Evolutionary conservation across 495 filamentous ascomycete species (phyloP), one percentile per base, ranked within the genome.

Genomic region (Lepidopterella palustris): DNA sequence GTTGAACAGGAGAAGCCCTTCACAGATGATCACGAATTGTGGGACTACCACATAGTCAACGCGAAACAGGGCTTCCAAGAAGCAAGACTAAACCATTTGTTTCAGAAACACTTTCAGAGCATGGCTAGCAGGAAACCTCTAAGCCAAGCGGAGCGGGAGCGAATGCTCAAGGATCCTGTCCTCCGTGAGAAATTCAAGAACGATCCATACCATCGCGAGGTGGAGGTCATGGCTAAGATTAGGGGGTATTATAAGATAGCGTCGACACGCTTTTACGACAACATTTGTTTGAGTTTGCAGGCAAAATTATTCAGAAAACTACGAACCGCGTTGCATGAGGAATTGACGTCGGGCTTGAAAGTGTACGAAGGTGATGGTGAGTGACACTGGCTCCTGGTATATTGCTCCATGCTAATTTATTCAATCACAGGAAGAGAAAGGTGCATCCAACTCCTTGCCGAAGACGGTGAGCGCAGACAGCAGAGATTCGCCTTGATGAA

Each of bases 231-330:
- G 69, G 76, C 79, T 0, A 72, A 64, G 18, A 68, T 78, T 0
- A 67, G 74, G 5, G 79, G 72, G 0, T 84, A 84, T 57, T 86
- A 86, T 52, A 72, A 79, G 9, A 68, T 81, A 15, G 82, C 81
- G 0, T 77, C 69, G 24, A 70, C 62, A 1, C 67, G 80, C 11
- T 80, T 83, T 48, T 61, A 79, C 0, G 80, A 84, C 31, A 62
- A 70, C 0, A 65, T 84, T 0, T 79, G 76, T 28, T 72, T 77
- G 58, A 70, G 71, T 1, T 71, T 82, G 0, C 67, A 81, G 20
- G 67, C 64, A 0, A 78, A 79, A 47, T 58, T 85, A 9, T 77
- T 83, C 40, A 63, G 61, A 0, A 71, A 71, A 5, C 79, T 79
- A 26, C 71, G 73, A 0, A 60, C 71, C 0, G 65, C 74, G 0